A percentile compares a stretch with the other conserved stretches of the same genome.
These are phyloP conservation scores for Kwoniella dejecticola DNA, from an alignment of 768 basidiomycete species.

Conservation along the genomic window DNA sequence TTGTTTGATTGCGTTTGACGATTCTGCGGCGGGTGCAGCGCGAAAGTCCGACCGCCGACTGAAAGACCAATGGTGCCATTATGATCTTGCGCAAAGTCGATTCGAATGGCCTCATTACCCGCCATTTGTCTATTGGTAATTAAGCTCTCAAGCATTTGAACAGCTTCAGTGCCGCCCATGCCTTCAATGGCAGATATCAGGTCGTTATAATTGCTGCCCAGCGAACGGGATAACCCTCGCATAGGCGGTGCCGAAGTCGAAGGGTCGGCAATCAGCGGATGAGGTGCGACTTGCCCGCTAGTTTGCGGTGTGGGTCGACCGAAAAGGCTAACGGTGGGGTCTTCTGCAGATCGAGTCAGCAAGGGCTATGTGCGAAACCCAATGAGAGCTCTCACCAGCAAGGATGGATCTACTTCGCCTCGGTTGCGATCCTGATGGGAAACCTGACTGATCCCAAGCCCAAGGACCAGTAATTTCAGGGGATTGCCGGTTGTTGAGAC, in stretches of 20 bases:
- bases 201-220: slow-evolving; percentile 58
- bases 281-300: slow-evolving; percentile 62
- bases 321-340: slow-evolving; percentile 29
- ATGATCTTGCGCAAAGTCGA: slow-evolving; percentile 65
- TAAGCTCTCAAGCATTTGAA: slow-evolving; percentile 81
- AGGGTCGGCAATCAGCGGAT: slow-evolving; percentile 75
- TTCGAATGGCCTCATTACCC: slow-evolving; percentile 69
- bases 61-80: slow-evolving; percentile 32
- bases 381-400: slow-evolving; percentile 9
- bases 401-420: slow-evolving; percentile 15
- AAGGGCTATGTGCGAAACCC: background rate
- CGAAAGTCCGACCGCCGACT: slow-evolving; percentile 24
- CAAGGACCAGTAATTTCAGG: slow-evolving; percentile 21
- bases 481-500: slow-evolving; percentile 8
- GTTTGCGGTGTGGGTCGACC: slow-evolving; percentile 17
- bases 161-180: slow-evolving; percentile 75
- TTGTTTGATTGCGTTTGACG: background rate
- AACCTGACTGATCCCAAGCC: slow-evolving; percentile 32
- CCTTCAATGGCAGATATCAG: slow-evolving; percentile 77
- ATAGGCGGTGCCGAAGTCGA: slow-evolving; percentile 58
- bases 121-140: slow-evolving; percentile 65
- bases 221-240: slow-evolving; percentile 59
- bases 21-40: slow-evolving; percentile 11
- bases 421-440: background rate
- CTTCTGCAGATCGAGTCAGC: slow-evolving; percentile 17